Evolutionary conservation across 352 stramenopile species (phyloP), one percentile per base, ranked within the genome.

Genomic region (Nothophytophthora sp.): DNA sequence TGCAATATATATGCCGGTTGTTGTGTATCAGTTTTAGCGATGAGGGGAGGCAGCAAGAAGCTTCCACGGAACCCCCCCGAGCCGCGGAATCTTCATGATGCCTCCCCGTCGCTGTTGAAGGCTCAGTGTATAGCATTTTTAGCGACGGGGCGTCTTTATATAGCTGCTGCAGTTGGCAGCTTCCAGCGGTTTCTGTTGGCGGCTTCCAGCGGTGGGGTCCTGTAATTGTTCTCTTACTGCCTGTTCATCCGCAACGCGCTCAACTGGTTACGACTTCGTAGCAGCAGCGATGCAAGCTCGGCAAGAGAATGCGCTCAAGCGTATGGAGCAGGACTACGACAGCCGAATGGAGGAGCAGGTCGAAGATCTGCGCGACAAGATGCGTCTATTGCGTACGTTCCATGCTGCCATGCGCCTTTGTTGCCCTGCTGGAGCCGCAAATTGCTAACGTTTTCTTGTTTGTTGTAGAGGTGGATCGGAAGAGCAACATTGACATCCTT

Each of bases 321-420:
- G 76, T 18, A 86, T 94, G 70, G 83, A 94, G 51, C 77, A 90
- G 24, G 78, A 87, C 34, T 91, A 89, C 42, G 80, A 92, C 51
- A 76, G 67, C 36, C 79, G 81, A 12, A 90, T 92, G 75, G 81
- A 92, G 46, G 84, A 95, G 54, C 85, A 92, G 39, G 77, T 92
- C 25, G 81, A 86, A 33, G 80, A 86, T 23, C 57, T 95, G n/a
- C 69, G 79, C 15, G 85, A 94, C 58, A 92, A 92, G 56, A 92
- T 95, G 82, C 73, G 81, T 13, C 65, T 95, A 7, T 45, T 95
- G 41, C 85, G 85, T 92, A 74, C 35, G 80, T 75, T 34, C 45
- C 12, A 2, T 20, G 8, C 22, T 59, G 10, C 24, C 30, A 33
- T 25, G 9, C 33, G 36, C 24, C 11, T 18, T 36, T 20, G n/a